Base-by-base conservation (phyloP, 495 filamentous ascomycete species). In the Aspergillus homomorphus region DNA sequence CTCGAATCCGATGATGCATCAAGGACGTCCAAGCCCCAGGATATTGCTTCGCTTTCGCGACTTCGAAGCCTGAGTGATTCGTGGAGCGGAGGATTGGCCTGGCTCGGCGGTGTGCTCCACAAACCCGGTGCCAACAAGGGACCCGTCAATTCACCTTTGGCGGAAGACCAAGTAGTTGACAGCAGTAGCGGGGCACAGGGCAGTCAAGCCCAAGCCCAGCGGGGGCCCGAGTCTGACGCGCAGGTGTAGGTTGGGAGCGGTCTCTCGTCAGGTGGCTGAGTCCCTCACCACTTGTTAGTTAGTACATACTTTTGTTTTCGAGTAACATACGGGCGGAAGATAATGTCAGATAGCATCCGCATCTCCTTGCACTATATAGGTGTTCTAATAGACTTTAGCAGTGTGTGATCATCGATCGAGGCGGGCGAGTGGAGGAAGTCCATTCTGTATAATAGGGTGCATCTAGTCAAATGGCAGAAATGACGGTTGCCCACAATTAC, bases 51-150 rank as follows among this genome's bases (percentile, higher is more conserved):
- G 16, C 19, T 62, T 10, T 67, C 51, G 20, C 70, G 75, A 19
- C 63, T 77, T 7, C 72, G 76, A 61, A 79, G 76, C 54, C 60
- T 79, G 38, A 79, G 76, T 61, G 76, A 79, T 58, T 77, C 76
- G 1, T 73, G 71, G 71, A 73, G 63, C 43, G 73, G 69, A 52
- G 67, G 71, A 0, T 57, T 77, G n/a, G 73, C 72, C 10, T 79
- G 76, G 76, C 58, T 79, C 16, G 75, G 76, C n/a, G 71, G 70
- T 26, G 54, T 58, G 12, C 45, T 67, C 16, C 61, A 60, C 46
- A 62, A 56, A 42, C 58, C 51, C 18, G 54, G 44, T n/a, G 55
- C 49, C 20, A 58, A 26, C 20, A 53, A 49, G 41, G 46, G 14
- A 12, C 20, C 56, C 18, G 50, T 19, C 16, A 53, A 58, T 45